Evolutionary conservation across 176 grass and related monocot species (phyloP), one percentile per base, ranked within the genome.

Genomic region (Juncus inflexus): DNA sequence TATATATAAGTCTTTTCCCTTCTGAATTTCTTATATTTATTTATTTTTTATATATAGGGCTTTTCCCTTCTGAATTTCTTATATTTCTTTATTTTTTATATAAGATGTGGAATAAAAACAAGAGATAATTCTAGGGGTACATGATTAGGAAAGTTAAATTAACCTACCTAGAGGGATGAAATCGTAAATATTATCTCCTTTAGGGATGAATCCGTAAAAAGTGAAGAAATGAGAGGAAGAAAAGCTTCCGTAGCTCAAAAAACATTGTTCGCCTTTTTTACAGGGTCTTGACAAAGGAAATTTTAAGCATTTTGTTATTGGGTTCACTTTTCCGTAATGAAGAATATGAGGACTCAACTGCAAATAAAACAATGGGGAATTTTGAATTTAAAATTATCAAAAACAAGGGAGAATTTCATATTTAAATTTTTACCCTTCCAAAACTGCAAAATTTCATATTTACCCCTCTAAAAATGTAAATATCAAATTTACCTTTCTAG

Each of bases 141-240:
- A 47, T 12, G 12, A 37, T 63, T 51, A 10, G 63, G 52, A 8
- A 11, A 60, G 50, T 39, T 67, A 63, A 63, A 80, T 70, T 76
- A 49, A 62, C 79, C 79, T 83, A 97, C 92, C 92, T 83, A 89
- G 76, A 67, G 92, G 87, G 67, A 89, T 91, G 52, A 97, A 67
- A 78, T 91, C 87, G 58, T 89, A 97, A 65, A 78, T 73, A 50
- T 91, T 91, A 63, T 97, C 84, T 74, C 88, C 91, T 91, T 77
- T 82, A 60, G 87, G 92, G 64, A 97, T 68, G 76, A 97, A 97
- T 67, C 92, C 92, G 74, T 96, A 96, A 53, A 97, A 91, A 0
- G 72, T 89, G 54, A 97, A 41, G 12, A 91, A 74, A 77, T 97
- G 87, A 54, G 92, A 97, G 58, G 82, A 73, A 77, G 87, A 41